Conservation (phyloP, 805 yeast genomes). For the Ogataea haglerorum region DNA sequence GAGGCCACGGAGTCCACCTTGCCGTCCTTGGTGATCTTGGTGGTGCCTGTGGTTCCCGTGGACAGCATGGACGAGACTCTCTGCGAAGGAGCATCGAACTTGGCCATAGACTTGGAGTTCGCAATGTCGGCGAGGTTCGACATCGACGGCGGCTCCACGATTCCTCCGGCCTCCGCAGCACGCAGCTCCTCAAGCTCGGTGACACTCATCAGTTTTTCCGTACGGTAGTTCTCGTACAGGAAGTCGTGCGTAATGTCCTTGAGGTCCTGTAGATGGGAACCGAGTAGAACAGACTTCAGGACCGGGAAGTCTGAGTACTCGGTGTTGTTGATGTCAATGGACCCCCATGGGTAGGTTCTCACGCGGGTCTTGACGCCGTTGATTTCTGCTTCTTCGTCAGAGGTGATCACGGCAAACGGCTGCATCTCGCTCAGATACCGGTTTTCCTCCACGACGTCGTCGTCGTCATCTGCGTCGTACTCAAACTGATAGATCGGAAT, state of each 20-base stretch:
- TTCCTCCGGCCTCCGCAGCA: constrained; percentile 16
- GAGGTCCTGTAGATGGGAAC: constrained; percentile 60
- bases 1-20: constrained; percentile 15
- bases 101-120: constrained; percentile 33
- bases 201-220: constrained; percentile 57
- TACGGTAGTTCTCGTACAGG: constrained; percentile 60
- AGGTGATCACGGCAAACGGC: constrained; percentile 71
- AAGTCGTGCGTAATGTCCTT: constrained; percentile 65
- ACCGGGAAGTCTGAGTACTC: constrained; percentile 50
- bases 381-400: constrained; percentile 54
- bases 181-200: constrained; percentile 39
- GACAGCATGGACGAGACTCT: constrained; percentile 12
- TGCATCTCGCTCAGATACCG: constrained; percentile 58
- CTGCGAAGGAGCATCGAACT: constrained; percentile 17
- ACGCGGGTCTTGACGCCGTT: constrained; percentile 52
- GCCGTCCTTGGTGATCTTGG: constrained; percentile 13
- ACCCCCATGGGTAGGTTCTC: constrained; percentile 78
- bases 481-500: constrained; percentile 75
- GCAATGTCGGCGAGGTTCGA: constrained; percentile 58
- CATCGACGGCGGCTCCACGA: constrained; percentile 50
- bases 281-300: constrained; percentile 52
- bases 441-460: constrained; percentile 67
- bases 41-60: constrained; percentile 10
- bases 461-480: constrained; percentile 66
- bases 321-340: constrained; percentile 52